A percentile compares a stretch with the other conserved stretches of the same genome.
Conservation (phyloP, 139 green algal genomes). For the Closterium sp. region DNA sequence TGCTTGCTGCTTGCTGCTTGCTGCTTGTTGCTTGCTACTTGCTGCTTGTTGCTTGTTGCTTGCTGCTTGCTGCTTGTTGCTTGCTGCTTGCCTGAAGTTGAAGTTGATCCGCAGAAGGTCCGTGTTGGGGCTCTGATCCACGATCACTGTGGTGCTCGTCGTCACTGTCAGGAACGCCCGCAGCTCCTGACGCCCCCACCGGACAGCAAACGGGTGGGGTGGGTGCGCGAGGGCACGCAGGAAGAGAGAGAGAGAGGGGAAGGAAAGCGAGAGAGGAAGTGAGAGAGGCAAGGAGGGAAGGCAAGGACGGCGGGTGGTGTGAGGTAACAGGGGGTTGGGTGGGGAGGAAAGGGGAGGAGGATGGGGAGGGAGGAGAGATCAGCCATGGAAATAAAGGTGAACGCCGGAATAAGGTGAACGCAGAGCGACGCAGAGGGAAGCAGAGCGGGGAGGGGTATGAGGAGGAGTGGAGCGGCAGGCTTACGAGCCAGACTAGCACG, state of each 20-base stretch:
- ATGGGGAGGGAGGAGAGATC: too few species aligned
- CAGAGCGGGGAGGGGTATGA: too few species aligned
- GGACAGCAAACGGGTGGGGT: slow-evolving; percentile 53
- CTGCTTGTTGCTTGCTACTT: too few species aligned
- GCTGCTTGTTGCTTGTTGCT: too few species aligned
- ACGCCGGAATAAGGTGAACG: too few species aligned
- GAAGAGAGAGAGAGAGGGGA: not conserved
- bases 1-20: too few species aligned
- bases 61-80: too few species aligned
- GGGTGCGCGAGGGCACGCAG: slow-evolving; percentile 57
- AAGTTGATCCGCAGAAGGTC: slow-evolving; percentile 96
- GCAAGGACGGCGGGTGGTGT: not conserved
- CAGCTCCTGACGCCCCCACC: slow-evolving; percentile 82
- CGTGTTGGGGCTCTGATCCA: slow-evolving; percentile 81
- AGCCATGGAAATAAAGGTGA: too few species aligned
- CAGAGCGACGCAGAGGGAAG: too few species aligned
- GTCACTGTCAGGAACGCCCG: slow-evolving; percentile 67
- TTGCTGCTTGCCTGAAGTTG: slow-evolving; percentile 77
- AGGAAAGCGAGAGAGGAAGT: not conserved
- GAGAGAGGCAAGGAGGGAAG: too few species aligned
- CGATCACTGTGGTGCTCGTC: slow-evolving; percentile 74
- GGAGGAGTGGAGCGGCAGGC: not conserved
- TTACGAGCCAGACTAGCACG: slow-evolving; percentile 78
- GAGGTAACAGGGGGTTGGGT: too few species aligned
- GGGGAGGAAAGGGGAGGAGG: not conserved